These are phyloP conservation scores for Cladophialophora exuberans DNA, from an alignment of 2,329 filamentous ascomycete genomes.

Conservation along the genomic window DNA sequence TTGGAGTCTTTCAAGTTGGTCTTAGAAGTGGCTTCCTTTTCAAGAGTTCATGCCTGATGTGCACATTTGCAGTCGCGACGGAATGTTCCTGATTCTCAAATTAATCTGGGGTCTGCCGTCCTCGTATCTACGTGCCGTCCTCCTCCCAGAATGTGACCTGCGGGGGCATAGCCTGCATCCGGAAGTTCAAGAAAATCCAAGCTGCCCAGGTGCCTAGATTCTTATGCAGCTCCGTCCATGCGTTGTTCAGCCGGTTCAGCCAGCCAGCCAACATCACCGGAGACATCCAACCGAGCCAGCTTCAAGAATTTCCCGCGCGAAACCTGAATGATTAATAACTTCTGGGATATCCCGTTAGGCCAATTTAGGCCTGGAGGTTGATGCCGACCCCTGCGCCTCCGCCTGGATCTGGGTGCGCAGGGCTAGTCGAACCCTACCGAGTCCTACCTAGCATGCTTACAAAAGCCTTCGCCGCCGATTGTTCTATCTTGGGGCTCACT, in stretches of 20 bases:
- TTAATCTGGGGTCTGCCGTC: too few relatives aligned
- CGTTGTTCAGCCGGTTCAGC: slow-evolving; percentile 1
- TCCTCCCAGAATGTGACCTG: too few relatives aligned
- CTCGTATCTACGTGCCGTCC: too few relatives aligned
- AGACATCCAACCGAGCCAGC: neutral
- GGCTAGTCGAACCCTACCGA: too few relatives aligned
- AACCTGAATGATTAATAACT: slow-evolving; percentile 1
- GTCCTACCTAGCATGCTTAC: too few relatives aligned
- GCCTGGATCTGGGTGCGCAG: neutral
- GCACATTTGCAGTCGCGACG: too few relatives aligned
- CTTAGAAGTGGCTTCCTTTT: neutral
- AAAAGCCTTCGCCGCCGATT: slow-evolving; percentile 10
- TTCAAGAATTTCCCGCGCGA: neutral
- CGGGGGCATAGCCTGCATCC: too few relatives aligned
- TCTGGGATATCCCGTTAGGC: neutral
- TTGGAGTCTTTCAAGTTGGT: too few relatives aligned
- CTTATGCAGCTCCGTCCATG: neutral
- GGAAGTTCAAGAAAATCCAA: too few relatives aligned
- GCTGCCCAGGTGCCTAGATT: neutral
- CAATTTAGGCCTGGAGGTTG: slow-evolving; percentile 4
- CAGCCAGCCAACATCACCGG: neutral
- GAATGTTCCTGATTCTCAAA: too few relatives aligned
- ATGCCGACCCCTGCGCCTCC: slow-evolving; percentile 1
- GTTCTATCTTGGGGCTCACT: slow-evolving; percentile 22
- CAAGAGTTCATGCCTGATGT: too few relatives aligned